Evolutionary conservation across 2,329 filamentous ascomycete species (phyloP).

Genomic region (Ceratocystis lukuohia): DNA sequence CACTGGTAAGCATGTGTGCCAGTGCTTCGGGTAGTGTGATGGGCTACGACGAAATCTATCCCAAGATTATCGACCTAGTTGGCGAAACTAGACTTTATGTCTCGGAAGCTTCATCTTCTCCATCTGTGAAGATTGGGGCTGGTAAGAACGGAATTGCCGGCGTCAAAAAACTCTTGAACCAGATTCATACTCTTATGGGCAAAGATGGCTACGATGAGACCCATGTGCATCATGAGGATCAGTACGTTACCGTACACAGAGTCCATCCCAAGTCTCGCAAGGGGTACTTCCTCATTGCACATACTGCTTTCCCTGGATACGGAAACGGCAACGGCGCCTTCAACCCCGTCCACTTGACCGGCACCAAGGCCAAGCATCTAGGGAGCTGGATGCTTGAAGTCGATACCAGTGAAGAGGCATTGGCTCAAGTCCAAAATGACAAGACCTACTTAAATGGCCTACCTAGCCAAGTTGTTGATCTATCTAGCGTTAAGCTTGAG

Average conservation of each 20-base stretch:
- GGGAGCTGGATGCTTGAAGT: constrained; percentile 90
- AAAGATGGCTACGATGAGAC: constrained; percentile 89
- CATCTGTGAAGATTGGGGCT: constrained; percentile 49
- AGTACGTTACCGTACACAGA: constrained; percentile 92
- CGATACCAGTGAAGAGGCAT: constrained; percentile 59
- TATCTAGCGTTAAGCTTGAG: constrained; percentile 62
- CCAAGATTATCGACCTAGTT: constrained; percentile 82
- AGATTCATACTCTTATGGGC: constrained; percentile 91
- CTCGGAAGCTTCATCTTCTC: constrained; percentile 53
- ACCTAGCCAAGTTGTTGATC: constrained; percentile 64
- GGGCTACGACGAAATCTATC: constrained; percentile 95
- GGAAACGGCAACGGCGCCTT: constrained; percentile 73
- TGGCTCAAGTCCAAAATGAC: constrained; percentile 51
- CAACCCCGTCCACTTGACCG: constrained; percentile 63
- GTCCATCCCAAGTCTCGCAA: constrained; percentile 86
- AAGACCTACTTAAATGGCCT: constrained; percentile 62
- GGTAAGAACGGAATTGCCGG: constrained; percentile 76
- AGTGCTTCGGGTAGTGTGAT: constrained; percentile 93
- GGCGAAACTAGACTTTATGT: constrained; percentile 75
- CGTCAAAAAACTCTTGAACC: constrained; percentile 84
- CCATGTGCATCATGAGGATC: constrained; percentile 88
- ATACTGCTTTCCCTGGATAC: constrained; percentile 88
- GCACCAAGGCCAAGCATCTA: constrained; percentile 72
- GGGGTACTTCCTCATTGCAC: constrained; percentile 89
- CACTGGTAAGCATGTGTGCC: constrained; percentile 88